phyloP scores from a whole-genome alignment of 2,329 filamentous ascomycete species.

The Nectriaceae sp. region DNA sequence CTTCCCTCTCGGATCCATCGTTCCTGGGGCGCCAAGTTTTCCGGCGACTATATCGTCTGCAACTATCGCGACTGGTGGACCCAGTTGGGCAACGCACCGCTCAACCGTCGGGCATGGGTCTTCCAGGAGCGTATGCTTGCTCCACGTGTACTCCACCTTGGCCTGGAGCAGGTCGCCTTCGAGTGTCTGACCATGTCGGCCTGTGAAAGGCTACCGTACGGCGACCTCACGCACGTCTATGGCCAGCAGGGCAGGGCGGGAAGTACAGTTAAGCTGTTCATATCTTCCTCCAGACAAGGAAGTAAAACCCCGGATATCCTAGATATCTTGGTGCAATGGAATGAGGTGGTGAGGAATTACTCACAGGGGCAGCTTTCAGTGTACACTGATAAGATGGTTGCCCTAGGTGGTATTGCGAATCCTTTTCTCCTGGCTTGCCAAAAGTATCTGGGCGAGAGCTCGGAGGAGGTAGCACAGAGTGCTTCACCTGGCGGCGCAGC shows the following conservation, averaged over 20 bases:
- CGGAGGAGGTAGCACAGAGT: not conserved
- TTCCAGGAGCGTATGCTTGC: slow-evolving; percentile 12
- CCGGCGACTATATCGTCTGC: slow-evolving; percentile 1
- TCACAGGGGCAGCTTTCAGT: slow-evolving; percentile 2
- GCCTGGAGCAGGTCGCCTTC: slow-evolving; percentile 11
- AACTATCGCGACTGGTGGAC: slow-evolving; percentile 12
- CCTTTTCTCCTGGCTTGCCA: not conserved
- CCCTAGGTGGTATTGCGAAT: slow-evolving; percentile 6
- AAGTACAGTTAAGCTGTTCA: slow-evolving; percentile 2
- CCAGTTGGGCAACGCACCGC: not conserved
- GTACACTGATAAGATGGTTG: slow-evolving; percentile 8
- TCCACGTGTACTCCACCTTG: slow-evolving; percentile 11
- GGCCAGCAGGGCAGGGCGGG: not conserved
- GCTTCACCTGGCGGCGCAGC: too few species aligned
- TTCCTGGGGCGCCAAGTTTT: not conserved
- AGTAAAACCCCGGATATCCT: not conserved
- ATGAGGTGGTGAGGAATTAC: slow-evolving; percentile 7
- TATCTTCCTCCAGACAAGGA: not conserved
- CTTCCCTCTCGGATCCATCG: slow-evolving; percentile 1
- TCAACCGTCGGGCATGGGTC: slow-evolving; percentile 14
- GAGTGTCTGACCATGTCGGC: slow-evolving; percentile 8
- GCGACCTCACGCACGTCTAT: not conserved
- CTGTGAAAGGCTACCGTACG: slow-evolving; percentile 12
- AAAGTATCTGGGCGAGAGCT: not conserved
- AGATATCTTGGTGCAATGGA: slow-evolving; percentile 5